Evolutionary conservation across 345 rosid species (phyloP).

Genomic region (Eucalyptus victrix): DNA sequence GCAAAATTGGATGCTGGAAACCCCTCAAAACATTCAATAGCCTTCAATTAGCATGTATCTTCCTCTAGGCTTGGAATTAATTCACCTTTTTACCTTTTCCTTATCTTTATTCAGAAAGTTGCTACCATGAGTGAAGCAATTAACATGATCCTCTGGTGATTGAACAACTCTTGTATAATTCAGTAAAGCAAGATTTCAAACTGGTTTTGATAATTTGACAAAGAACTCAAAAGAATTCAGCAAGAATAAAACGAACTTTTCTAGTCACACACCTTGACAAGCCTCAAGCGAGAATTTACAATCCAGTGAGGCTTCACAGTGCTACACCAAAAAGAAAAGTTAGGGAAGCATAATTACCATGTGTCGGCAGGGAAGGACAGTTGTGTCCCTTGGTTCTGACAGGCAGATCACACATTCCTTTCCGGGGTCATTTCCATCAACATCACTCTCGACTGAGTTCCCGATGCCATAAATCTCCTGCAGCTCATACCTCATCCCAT

Average conservation of each 20-base stretch:
- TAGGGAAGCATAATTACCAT: conserved; percentile 38
- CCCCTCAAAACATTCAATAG: not conserved
- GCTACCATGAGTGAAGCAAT: not conserved
- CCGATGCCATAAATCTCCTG: conserved; percentile 97
- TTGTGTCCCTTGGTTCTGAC: conserved; percentile 84
- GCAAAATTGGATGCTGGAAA: not conserved
- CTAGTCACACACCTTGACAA: not conserved
- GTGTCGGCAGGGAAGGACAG: conserved; percentile 96
- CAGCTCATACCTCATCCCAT: conserved; percentile 63
- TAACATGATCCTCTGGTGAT: not conserved
- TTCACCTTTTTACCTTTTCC: not conserved
- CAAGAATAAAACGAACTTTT: not conserved
- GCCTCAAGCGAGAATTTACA: not conserved
- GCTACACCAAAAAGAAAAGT: not conserved
- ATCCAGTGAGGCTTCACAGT: not conserved
- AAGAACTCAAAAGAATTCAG: not conserved
- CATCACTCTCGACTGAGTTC: conserved; percentile 57
- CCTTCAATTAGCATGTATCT: not conserved
- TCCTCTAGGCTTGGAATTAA: not conserved
- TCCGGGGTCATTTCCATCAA: conserved; percentile 65
- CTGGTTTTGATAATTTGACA: not conserved
- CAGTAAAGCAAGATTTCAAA: not conserved
- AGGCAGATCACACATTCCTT: conserved; percentile 96
- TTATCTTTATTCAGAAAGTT: not conserved
- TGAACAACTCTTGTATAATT: not conserved